A percentile compares a stretch with the other conserved stretches of the same genome.
phyloP scores from a whole-genome alignment of 192 early-diverging fungal species.

The Coemansia sp. region DNA sequence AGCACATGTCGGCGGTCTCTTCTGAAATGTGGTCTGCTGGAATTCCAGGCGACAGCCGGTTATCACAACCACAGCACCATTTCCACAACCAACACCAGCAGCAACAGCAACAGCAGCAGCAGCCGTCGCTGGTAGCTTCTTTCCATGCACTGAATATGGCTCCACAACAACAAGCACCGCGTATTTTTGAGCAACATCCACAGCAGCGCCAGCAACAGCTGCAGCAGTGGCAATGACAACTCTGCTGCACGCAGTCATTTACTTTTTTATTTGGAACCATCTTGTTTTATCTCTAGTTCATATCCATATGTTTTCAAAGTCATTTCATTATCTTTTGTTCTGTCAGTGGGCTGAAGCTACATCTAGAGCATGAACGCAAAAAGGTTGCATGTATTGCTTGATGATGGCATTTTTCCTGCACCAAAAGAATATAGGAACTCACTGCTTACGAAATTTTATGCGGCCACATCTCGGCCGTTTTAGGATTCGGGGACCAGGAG shows the following conservation, averaged over 20 bases:
- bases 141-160: constrained; percentile 2
- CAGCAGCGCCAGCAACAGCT: constrained; percentile 11
- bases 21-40: constrained; percentile 2
- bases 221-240: constrained; percentile 9
- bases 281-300: too few species aligned
- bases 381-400: too few species aligned
- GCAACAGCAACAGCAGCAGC: background rate
- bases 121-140: background rate
- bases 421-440: too few species aligned
- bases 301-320: background rate
- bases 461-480: too few species aligned
- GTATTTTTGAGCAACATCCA: constrained; percentile 4
- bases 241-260: background rate
- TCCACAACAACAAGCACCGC: background rate
- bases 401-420: too few species aligned
- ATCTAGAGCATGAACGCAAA: too few species aligned
- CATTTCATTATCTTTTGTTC: too few species aligned
- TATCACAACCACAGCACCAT: background rate
- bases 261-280: background rate
- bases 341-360: too few species aligned
- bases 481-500: too few species aligned
- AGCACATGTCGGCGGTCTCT: background rate
- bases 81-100: constrained; percentile 5
- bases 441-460: too few species aligned
- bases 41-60: background rate